phyloP scores from a whole-genome alignment of 164 flowering plant species.

The Stephania cephalantha region DNA sequence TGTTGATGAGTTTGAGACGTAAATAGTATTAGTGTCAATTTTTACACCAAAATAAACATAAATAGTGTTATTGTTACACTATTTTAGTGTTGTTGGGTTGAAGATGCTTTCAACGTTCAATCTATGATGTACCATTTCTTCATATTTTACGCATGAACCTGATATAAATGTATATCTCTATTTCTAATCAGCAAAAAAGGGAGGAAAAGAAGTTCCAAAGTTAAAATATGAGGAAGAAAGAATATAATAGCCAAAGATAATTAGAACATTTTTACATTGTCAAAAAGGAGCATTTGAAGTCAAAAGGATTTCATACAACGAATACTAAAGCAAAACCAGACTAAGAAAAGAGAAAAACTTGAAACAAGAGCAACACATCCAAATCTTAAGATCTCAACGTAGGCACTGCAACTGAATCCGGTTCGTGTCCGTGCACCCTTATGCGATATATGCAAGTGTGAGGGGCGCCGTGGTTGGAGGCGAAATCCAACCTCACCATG shows the following conservation, averaged over 20 bases:
- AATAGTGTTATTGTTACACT: no score
- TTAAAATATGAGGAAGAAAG: neutral
- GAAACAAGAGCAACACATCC: neutral
- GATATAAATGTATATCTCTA: no score
- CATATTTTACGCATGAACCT: no score
- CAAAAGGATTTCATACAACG: neutral
- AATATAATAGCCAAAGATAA: neutral
- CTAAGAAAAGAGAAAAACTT: neutral
- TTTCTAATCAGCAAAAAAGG: neutral
- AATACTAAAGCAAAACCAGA: neutral
- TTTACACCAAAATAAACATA: no score
- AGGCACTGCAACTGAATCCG: conserved; percentile 37
- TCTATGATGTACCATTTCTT: no score
- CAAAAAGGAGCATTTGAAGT: neutral
- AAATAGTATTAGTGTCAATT: no score
- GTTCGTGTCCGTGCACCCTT: conserved; percentile 87
- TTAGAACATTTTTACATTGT: neutral
- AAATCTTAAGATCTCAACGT: conserved; percentile 13
- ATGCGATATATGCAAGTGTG: conserved; percentile 93
- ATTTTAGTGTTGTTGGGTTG: no score
- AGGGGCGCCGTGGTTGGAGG: conserved; percentile 72
- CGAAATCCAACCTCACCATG: conserved; percentile 65
- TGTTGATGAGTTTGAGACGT: no score
- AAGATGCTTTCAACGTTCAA: no score
- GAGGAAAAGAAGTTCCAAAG: neutral